Conservation (phyloP, 257 asterid genomes). For the Mentha longifolia region DNA sequence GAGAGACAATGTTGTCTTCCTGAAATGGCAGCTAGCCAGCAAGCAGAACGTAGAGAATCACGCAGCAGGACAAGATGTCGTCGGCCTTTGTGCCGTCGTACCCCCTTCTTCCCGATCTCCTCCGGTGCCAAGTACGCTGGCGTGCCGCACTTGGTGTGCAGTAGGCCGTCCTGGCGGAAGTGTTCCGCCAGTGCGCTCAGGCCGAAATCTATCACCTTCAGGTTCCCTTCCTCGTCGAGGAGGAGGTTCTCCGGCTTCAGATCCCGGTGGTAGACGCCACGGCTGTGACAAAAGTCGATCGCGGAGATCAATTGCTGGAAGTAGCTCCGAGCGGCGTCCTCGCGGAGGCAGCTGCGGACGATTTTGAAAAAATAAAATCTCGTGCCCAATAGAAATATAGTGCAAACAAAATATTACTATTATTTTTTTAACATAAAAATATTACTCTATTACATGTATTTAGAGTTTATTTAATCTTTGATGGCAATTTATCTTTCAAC, state of each 20-base stretch:
- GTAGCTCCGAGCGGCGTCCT: constrained; percentile 39
- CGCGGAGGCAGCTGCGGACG: constrained; percentile 41
- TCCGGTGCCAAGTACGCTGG: constrained; percentile 53
- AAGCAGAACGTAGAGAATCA: constrained; percentile 42
- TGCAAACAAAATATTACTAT: too few relatives aligned
- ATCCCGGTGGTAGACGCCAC: constrained; percentile 48
- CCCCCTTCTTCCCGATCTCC: constrained; percentile 45
- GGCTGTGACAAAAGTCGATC: constrained; percentile 46
- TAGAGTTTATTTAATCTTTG: too few relatives aligned
- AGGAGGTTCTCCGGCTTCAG: constrained; percentile 47
- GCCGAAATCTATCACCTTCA: constrained; percentile 46
- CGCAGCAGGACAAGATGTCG: constrained; percentile 61
- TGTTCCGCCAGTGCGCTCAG: constrained; percentile 45
- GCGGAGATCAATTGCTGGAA: constrained; percentile 51
- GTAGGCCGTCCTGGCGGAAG: constrained; percentile 43
- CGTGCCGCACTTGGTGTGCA: constrained; percentile 50
- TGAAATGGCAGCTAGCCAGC: constrained; percentile 56
- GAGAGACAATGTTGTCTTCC: constrained; percentile 41
- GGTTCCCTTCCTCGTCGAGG: constrained; percentile 45
- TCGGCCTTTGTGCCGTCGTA: constrained; percentile 50
- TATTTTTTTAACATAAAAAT: too few relatives aligned
- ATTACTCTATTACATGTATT: too few relatives aligned
- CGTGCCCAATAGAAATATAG: too few relatives aligned
- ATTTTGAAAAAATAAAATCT: too few relatives aligned
- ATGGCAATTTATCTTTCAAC: background rate